These are phyloP conservation scores for Globisporangium solare DNA, from an alignment of 352 stramenopile species.

Conservation along the genomic window DNA sequence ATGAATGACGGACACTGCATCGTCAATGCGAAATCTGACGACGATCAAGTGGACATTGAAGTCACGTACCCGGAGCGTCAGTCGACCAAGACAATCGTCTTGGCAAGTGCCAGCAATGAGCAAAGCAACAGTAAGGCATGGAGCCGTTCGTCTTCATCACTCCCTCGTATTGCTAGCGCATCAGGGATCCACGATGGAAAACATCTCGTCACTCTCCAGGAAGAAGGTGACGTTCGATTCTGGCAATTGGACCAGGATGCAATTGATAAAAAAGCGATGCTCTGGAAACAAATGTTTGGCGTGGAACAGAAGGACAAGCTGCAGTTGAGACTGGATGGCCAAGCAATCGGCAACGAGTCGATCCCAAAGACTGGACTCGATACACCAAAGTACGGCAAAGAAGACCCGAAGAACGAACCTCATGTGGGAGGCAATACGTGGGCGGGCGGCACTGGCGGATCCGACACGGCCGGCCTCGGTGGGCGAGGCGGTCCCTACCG, in stretches of 20 bases:
- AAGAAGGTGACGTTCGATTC: slow-evolving; percentile 44
- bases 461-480: slow-evolving; percentile 90
- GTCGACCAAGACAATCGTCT: slow-evolving; percentile 38
- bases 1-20: slow-evolving; percentile 16
- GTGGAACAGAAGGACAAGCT: slow-evolving; percentile 12
- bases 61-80: slow-evolving; percentile 23
- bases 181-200: slow-evolving; percentile 27
- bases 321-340: slow-evolving; percentile 47
- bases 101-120: slow-evolving; percentile 13
- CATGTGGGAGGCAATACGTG: slow-evolving; percentile 95
- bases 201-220: slow-evolving; percentile 50
- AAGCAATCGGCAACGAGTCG: slow-evolving; percentile 32
- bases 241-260: slow-evolving; percentile 56
- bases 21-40: slow-evolving; percentile 21
- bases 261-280: slow-evolving; percentile 37
- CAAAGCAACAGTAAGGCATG: no score
- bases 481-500: slow-evolving; percentile 93
- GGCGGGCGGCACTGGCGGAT: slow-evolving; percentile 91
- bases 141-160: background rate
- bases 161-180: slow-evolving; percentile 35
- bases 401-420: slow-evolving; percentile 90
- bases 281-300: slow-evolving; percentile 74
- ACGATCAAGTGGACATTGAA: slow-evolving; percentile 34
- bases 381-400: slow-evolving; percentile 91
- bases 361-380: slow-evolving; percentile 63